These are phyloP conservation scores for Elongisporangium senticosum DNA, from an alignment of 352 stramenopile species.

Conservation along the genomic window DNA sequence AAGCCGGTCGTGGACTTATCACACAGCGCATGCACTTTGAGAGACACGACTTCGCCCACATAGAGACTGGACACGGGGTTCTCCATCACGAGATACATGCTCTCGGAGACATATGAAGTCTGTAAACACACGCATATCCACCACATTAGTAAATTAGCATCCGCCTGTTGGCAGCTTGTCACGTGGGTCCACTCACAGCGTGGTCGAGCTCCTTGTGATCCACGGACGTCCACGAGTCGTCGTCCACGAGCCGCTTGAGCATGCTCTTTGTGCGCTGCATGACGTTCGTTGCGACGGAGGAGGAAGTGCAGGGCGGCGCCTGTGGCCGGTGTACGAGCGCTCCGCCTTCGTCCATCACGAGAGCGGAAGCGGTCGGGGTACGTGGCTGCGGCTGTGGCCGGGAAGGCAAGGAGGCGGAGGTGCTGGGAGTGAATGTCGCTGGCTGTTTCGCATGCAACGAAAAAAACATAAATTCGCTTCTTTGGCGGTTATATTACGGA, in stretches of 20 bases:
- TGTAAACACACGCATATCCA: constrained; percentile 12
- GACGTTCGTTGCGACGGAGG: background rate
- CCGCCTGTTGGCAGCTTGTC: background rate
- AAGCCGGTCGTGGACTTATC: constrained; percentile 44
- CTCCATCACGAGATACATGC: constrained; percentile 79
- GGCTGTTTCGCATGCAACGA: background rate
- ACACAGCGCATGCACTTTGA: constrained; percentile 68
- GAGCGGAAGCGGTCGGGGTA: background rate
- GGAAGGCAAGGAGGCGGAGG: background rate
- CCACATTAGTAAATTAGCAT: constrained; percentile 2
- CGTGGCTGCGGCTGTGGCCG: background rate
- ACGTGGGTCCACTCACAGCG: constrained; percentile 30
- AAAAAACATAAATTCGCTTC: background rate
- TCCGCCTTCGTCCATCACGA: background rate
- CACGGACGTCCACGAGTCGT: constrained; percentile 83
- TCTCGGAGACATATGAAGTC: constrained; percentile 73
- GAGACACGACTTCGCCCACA: constrained; percentile 57
- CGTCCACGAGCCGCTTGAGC: constrained; percentile 36
- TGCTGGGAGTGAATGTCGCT: background rate
- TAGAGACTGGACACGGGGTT: constrained; percentile 48
- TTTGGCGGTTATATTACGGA: background rate
- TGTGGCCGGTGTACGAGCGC: background rate
- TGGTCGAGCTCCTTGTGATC: constrained; percentile 75
- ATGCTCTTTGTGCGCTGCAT: background rate
- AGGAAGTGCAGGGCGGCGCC: background rate